Conservation (phyloP, 139 green algal genomes). For the Auxenochlorella pyrenoidosa region DNA sequence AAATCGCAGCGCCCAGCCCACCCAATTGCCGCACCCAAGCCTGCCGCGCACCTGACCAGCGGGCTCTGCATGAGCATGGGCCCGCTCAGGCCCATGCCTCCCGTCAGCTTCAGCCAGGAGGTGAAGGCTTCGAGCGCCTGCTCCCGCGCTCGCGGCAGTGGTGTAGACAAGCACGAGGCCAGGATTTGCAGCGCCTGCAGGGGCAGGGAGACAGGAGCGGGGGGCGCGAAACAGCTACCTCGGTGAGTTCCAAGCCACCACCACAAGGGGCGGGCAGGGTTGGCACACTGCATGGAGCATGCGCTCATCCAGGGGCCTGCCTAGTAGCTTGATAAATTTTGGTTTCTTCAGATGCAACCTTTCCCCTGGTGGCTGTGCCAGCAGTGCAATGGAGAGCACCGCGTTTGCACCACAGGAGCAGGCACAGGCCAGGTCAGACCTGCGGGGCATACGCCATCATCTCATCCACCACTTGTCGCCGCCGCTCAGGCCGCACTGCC, state of each 20-base stretch:
- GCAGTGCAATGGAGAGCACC: too few species aligned
- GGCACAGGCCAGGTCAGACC: too few species aligned
- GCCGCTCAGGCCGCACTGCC: slow-evolving; percentile 80
- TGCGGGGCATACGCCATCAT: slow-evolving; percentile 52
- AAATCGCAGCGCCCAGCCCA: neutral
- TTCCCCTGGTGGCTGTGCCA: too few species aligned
- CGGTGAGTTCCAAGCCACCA: neutral
- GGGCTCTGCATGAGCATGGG: slow-evolving; percentile 36
- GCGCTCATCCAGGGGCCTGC: neutral
- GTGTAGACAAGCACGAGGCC: slow-evolving; percentile 44
- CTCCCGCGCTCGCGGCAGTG: neutral
- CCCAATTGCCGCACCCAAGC: neutral
- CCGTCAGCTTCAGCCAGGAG: slow-evolving; percentile 80
- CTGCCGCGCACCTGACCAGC: slow-evolving; percentile 52
- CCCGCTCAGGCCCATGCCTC: slow-evolving; percentile 19
- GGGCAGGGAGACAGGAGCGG: neutral
- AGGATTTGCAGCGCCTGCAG: slow-evolving; percentile 76
- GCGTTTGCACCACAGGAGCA: too few species aligned
- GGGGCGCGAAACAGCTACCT: too few species aligned
- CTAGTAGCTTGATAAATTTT: too few species aligned
- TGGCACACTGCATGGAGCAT: neutral
- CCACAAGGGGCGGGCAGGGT: neutral
- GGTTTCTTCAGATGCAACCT: too few species aligned
- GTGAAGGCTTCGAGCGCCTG: slow-evolving; percentile 80
- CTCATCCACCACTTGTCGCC: slow-evolving; percentile 73